These are phyloP conservation scores for Suillus hirtellus DNA, from an alignment of 768 basidiomycete species.

Conservation along the genomic window DNA sequence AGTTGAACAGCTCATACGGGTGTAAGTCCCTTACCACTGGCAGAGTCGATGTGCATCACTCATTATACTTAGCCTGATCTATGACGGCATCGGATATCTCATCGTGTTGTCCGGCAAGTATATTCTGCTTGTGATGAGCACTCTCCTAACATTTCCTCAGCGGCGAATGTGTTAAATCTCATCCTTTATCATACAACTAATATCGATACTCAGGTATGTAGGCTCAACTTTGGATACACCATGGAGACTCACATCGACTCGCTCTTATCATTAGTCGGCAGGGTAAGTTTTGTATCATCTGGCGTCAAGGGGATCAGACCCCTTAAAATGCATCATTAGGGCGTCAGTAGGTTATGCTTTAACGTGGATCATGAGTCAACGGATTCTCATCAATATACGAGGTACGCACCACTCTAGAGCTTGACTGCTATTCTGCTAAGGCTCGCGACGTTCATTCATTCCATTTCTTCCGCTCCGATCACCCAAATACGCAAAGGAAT, in stretches of 20 bases:
- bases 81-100: slow-evolving; percentile 68
- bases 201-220: slow-evolving; percentile 45
- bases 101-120: slow-evolving; percentile 50
- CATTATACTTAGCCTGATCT: slow-evolving; percentile 53
- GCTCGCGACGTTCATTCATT: background rate
- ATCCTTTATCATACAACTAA: slow-evolving; percentile 44
- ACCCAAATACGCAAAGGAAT: slow-evolving; percentile 19
- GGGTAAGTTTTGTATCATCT: slow-evolving; percentile 37
- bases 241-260: slow-evolving; percentile 7
- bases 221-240: slow-evolving; percentile 15
- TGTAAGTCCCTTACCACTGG: slow-evolving; percentile 22
- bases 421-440: background rate
- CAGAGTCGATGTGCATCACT: slow-evolving; percentile 11
- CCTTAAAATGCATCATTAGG: slow-evolving; percentile 27
- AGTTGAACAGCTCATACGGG: slow-evolving; percentile 28
- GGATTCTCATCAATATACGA: slow-evolving; percentile 57
- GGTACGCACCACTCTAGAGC: slow-evolving; percentile 31
- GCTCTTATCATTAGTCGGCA: slow-evolving; percentile 41
- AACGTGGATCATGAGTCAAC: slow-evolving; percentile 64
- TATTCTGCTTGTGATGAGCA: background rate
- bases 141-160: slow-evolving; percentile 26
- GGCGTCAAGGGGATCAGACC: background rate
- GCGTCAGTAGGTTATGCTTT: slow-evolving; percentile 56
- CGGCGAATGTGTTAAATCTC: slow-evolving; percentile 52
- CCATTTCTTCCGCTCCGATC: background rate